These are phyloP conservation scores for Aspergillus viridinutans DNA, from an alignment of 2,329 filamentous ascomycete genomes.

Conservation along the genomic window DNA sequence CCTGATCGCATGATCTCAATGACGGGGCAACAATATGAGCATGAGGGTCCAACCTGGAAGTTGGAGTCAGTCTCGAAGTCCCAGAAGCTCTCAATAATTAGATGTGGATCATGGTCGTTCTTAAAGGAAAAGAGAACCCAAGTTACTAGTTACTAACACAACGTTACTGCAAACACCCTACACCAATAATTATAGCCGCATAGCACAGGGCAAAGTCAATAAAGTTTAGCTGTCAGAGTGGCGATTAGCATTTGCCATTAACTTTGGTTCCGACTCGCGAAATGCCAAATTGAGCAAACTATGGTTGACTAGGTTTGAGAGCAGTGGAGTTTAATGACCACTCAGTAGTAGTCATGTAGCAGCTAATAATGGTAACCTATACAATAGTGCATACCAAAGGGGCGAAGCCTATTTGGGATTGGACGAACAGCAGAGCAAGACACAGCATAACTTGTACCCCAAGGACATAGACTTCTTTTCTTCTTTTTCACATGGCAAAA, in stretches of 20 bases:
- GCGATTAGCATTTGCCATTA: background rate
- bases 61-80: background rate
- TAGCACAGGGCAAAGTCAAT: background rate
- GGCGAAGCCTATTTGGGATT: background rate
- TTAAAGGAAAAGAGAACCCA: background rate
- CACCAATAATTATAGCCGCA: background rate
- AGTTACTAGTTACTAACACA: background rate
- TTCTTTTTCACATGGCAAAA: background rate
- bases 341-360: background rate
- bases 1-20: constrained; percentile 4
- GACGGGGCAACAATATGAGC: background rate
- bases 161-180: background rate
- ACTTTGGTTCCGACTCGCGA: background rate
- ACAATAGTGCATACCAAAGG: background rate
- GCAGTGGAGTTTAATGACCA: background rate
- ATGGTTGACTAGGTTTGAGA: background rate
- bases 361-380: background rate
- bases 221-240: background rate
- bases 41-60: background rate
- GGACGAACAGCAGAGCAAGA: too few relatives aligned
- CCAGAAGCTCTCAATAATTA: background rate
- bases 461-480: background rate
- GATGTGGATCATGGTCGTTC: background rate
- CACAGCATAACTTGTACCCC: background rate
- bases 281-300: background rate